Evolutionary conservation across 495 filamentous ascomycete species (phyloP).

Genomic region (Bathelium albidoporum): DNA sequence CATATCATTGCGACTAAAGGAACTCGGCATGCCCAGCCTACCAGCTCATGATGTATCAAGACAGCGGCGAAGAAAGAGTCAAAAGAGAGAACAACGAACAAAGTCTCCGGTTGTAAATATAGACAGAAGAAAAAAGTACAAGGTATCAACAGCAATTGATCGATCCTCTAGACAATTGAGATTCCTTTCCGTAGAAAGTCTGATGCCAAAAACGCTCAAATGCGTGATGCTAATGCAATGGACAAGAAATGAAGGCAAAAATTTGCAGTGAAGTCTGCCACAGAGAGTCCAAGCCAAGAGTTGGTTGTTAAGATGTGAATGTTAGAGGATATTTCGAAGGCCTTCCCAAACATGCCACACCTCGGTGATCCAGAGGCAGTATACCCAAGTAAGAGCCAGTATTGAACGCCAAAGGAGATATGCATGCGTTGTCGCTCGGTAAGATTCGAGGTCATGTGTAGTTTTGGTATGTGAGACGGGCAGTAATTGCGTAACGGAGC

Average conservation of each 20-base stretch:
- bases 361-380: not conserved
- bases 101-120: not conserved
- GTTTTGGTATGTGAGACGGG: not conserved
- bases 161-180: not conserved
- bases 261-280: not conserved
- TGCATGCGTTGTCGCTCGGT: not conserved
- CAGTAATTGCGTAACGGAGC: not conserved
- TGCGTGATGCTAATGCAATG: not conserved
- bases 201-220: constrained; percentile 4
- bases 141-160: not conserved
- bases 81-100: too few relatives aligned
- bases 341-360: not conserved
- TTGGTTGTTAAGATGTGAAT: not conserved
- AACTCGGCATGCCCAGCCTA: not conserved
- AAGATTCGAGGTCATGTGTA: not conserved
- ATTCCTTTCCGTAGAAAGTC: not conserved
- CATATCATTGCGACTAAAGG: not conserved
- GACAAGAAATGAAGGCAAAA: not conserved
- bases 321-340: not conserved
- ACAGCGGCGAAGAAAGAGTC: not conserved
- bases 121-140: constrained; percentile 1
- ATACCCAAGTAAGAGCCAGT: not conserved
- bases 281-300: not conserved
- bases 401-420: not conserved
- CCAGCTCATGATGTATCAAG: not conserved